Base-by-base conservation (phyloP, 441 rosid genomes). In the Raphanus hybrid region DNA sequence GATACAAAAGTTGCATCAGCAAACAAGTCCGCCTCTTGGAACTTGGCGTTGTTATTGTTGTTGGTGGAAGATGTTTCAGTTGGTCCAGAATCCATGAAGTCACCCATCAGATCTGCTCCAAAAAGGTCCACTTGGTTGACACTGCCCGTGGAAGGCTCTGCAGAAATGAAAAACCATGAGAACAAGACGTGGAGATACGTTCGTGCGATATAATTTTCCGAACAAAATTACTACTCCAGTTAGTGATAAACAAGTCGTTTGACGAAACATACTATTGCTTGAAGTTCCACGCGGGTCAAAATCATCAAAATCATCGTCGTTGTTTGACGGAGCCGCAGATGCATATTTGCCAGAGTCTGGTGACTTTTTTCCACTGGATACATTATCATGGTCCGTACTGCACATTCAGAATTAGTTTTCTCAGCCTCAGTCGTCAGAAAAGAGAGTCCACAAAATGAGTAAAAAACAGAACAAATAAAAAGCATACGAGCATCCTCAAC, bases 261-360 rank as follows among this genome's bases (percentile, higher is more conserved):
- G 23, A 35, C 54, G 73, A 67, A 58, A 85, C 98, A 85, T 86
- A 95, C 97, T 90, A 20, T 90, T 77, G 71, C 78, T 82, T 55
- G 92, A 87, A 67, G 85, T 88, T 83, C 97, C 98, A 60, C 99
- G 94, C 61, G 99, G 99, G 88, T 95, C 97, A 76, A 95, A 95
- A 87, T 94, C 98, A 85, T 94, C 98, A 69, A 90, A 86, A 54
- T 92, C 96, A 39, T 88, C 89, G 15, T 86, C 92, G 54, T 77
- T 75, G 80, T 81, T 87, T 58, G 91, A 80, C 69, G 88, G 86
- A 77, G 69, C 74, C 64, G 71, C 85, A 27, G 85, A 27, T 43
- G 61, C 80, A 64, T 76, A 71, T 75, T 83, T 86, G 79, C 76
- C 69, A 15, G 89, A 80, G 67, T 78, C 82, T 8, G 90, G 74